Evolutionary conservation across 345 rosid species (phyloP), one percentile per base, ranked within the genome.

Genomic region (Capsella bursapastoris): DNA sequence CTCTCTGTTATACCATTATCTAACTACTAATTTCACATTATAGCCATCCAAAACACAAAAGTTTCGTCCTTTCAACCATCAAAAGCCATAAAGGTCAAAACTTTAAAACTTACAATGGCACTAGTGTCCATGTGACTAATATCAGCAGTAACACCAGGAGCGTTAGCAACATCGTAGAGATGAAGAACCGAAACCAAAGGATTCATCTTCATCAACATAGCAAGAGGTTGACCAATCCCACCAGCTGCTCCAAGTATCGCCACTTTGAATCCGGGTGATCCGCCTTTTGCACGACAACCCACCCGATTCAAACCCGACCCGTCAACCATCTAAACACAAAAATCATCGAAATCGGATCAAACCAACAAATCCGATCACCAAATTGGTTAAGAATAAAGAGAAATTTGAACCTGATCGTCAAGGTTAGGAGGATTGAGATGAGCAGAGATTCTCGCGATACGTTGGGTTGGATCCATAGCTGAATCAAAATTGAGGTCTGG

Each of bases 41-140:
- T 43, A 12, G 48, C 43, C 12, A 0, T 38, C 43, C 11, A 38
- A 38, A 38, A 38, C 12, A 38, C 12, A 38, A 38, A 11, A 38
- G 6, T 31, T 31, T 38, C 25, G 12, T 13, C 55, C 9, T 8
- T 16, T 7, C 6, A 37, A 15, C 31, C 14, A 44, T 48, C 25
- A 48, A 14, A 63, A 63, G 27, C 8, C n/a, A 2, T 8, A 7
- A 35, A 13, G 3, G 8, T 9, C 15, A 15, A 6, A 1, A 64
- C 38, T 27, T 56, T 35, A 1, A 14, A 64, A 68, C 82, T 82
- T 83, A 95, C 99, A 82, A 92, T 85, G 27, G 99, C 98, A 65
- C 84, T 82, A 43, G 98, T 92, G 80, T 95, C 99, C 98, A 95
- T 95, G 74, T 95, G 99, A 80, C 98, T 87, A 59, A 92, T 87